A percentile compares a stretch with the other conserved stretches of the same genome.
Evolutionary conservation across 2,329 filamentous ascomycete genomes (phyloP).

Genomic region (Xylariomycetidae sp.): DNA sequence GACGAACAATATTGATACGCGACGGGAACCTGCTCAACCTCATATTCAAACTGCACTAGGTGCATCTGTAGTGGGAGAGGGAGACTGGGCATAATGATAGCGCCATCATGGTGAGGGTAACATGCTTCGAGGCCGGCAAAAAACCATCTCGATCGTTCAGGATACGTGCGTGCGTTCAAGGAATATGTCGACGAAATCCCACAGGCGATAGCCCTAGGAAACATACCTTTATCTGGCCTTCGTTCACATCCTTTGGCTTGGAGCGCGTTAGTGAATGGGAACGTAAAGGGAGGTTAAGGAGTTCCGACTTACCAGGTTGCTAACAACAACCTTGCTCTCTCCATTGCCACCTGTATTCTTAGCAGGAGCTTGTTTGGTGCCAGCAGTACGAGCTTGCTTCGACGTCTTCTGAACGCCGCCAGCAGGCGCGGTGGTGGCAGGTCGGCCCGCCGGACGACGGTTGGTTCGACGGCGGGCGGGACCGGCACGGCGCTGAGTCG

Average conservation of each 20-base stretch:
- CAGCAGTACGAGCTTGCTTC: conserved; percentile 54
- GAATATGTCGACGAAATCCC: conserved; percentile 66
- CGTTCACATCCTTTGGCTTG: conserved; percentile 92
- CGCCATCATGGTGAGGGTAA: conserved; percentile 14
- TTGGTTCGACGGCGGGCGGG: conserved; percentile 46
- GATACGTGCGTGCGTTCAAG: conserved; percentile 28
- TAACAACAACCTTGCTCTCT: conserved; percentile 97
- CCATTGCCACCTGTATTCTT: conserved; percentile 58
- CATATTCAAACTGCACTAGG: conserved; percentile 3
- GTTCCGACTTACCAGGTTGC: conserved; percentile 83
- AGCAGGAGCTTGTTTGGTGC: conserved; percentile 58
- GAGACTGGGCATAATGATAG: conserved; percentile 30
- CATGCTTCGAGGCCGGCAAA: conserved; percentile 14
- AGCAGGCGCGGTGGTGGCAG: conserved; percentile 63
- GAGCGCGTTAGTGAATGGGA: conserved; percentile 9
- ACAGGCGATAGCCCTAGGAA: conserved; percentile 72
- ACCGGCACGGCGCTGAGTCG: conserved; percentile 61
- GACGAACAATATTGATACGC: conserved; percentile 38
- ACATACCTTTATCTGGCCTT: conserved; percentile 99
- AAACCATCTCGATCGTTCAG: conserved; percentile 25
- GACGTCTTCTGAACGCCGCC: conserved; percentile 82
- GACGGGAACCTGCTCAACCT: conserved; percentile 59
- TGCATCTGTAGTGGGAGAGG: conserved; percentile 29
- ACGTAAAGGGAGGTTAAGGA: not conserved
- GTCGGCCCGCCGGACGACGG: conserved; percentile 49